Percentiles rank a stretch among this genome's conserved stretches.
Conservation (phyloP, 306 rosid genomes). For the Prinsepia uniflora region DNA sequence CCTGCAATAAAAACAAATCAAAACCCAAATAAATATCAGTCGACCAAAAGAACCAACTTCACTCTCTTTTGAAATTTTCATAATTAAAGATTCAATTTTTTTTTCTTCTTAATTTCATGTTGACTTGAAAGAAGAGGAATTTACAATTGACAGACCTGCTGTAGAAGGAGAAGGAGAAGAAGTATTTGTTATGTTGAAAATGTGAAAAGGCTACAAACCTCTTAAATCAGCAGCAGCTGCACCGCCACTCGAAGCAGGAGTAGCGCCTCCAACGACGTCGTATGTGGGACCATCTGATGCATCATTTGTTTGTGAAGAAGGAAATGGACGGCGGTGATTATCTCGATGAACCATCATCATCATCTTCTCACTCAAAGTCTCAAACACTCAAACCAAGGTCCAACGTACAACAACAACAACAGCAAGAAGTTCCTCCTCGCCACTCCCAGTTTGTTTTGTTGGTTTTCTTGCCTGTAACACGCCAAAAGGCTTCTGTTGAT, state of each 20-base stretch:
- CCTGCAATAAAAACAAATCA: too few species aligned
- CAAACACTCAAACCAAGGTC: slow-evolving; percentile 30
- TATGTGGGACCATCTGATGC: slow-evolving; percentile 55
- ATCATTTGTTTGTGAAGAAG: slow-evolving; percentile 23
- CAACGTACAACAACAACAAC: too few species aligned
- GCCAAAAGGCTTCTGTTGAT: slow-evolving; percentile 29
- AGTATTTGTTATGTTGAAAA: slow-evolving; percentile 14
- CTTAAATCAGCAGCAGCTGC: slow-evolving; percentile 32
- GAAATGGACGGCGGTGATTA: slow-evolving; percentile 51
- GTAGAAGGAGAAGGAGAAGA: slow-evolving; percentile 33
- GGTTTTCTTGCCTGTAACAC: slow-evolving; percentile 32
- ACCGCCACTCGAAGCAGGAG: slow-evolving; percentile 21
- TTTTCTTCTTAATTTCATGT: neutral
- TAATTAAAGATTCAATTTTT: slow-evolving; percentile 28
- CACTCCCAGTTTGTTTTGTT: neutral
- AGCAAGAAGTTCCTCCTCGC: too few species aligned
- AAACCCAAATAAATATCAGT: neutral
- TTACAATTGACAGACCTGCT: slow-evolving; percentile 42
- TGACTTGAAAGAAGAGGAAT: slow-evolving; percentile 2
- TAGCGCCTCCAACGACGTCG: slow-evolving; percentile 20
- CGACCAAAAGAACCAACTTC: slow-evolving; percentile 21
- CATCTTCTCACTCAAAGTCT: slow-evolving; percentile 26
- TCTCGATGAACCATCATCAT: slow-evolving; percentile 36
- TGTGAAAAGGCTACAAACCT: slow-evolving; percentile 56
- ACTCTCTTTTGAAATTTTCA: neutral